Conservation (phyloP, 139 green algal species). For the Pleodorina starrii region DNA sequence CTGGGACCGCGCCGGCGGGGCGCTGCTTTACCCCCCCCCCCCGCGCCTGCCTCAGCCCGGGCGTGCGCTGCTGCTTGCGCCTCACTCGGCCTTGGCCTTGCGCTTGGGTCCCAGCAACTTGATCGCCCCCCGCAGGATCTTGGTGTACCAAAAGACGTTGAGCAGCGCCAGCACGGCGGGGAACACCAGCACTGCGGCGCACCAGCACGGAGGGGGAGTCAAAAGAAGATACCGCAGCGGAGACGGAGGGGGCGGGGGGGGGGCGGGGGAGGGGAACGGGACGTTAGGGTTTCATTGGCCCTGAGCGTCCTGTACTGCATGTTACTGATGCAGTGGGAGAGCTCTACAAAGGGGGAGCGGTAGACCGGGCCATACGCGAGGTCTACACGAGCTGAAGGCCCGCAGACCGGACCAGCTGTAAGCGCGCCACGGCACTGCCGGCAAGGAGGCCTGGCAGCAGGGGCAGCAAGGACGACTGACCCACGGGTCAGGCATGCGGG, state of each 20-base stretch:
- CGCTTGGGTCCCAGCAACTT: slow-evolving; percentile 32
- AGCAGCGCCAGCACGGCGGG: slow-evolving; percentile 44
- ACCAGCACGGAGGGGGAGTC: no score
- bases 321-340: no score
- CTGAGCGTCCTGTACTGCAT: no score
- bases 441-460: background rate
- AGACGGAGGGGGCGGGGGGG: no score
- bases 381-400: background rate
- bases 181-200: slow-evolving; percentile 53
- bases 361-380: background rate
- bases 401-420: background rate
- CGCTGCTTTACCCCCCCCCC: no score
- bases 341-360: no score
- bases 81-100: slow-evolving; percentile 25
- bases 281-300: background rate
- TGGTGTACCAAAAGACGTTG: slow-evolving; percentile 59
- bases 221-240: no score
- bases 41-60: no score
- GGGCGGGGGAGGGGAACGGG: background rate
- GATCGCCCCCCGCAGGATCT: slow-evolving; percentile 44
- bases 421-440: background rate
- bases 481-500: background rate
- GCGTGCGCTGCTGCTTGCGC: no score
- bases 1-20: no score
- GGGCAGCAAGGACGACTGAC: background rate